Percentiles rank a stretch among this genome's conserved stretches.
These are phyloP conservation scores for Triticum aestivum DNA, from an alignment of 176 grass and related monocot species.

Conservation along the genomic window IWGSC_CS_RefSeq_v2.1 NC_057802.1:395279030-395279529, in stretches of 20 bases:
- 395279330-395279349: background rate
- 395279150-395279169: slow-evolving; percentile 26
- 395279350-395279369: background rate
- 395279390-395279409: background rate
- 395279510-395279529: background rate
- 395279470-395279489: background rate
- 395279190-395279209: background rate
- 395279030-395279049: slow-evolving; percentile 14
- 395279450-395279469: slow-evolving; percentile 9
- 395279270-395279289: background rate
- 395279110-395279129: slow-evolving; percentile 31
- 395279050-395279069: slow-evolving; percentile 11
- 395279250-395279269: background rate
- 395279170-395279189: slow-evolving; percentile 9
- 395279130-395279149: slow-evolving; percentile 42
- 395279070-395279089: background rate
- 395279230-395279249: slow-evolving; percentile 13
- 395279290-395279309: background rate
- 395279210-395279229: slow-evolving; percentile 20
- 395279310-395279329: background rate
- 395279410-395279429: background rate
- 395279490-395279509: background rate
- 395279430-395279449: background rate
- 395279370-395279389: background rate
- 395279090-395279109: slow-evolving; percentile 41